Percentiles rank a stretch among this genome's conserved stretches.
phyloP scores from a whole-genome alignment of 129 eudicot species.

The Tagetes patula region DNA sequence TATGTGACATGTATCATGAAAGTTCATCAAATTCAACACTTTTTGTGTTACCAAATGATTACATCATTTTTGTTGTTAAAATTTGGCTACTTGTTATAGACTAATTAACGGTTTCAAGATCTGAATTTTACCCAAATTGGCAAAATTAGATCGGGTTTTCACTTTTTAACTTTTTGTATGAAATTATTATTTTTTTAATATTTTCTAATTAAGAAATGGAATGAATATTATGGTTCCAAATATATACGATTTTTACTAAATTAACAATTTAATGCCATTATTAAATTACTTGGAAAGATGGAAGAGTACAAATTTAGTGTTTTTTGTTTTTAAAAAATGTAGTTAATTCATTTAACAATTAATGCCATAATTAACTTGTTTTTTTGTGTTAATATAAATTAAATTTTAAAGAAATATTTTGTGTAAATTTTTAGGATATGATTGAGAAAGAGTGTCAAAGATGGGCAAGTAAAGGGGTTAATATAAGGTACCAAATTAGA shows the following conservation, averaged over 20 bases:
- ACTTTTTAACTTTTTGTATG: no score
- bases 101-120: slow-evolving; percentile 26
- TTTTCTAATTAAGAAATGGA: slow-evolving; percentile 1
- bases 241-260: slow-evolving; percentile 7
- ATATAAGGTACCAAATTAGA: slow-evolving; percentile 84
- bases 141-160: background rate
- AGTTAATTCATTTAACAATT: slow-evolving; percentile 11
- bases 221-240: slow-evolving; percentile 3
- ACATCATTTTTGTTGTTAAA: slow-evolving; percentile 13
- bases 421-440: slow-evolving; percentile 53
- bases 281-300: background rate
- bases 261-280: slow-evolving; percentile 2
- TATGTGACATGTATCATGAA: background rate
- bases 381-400: background rate
- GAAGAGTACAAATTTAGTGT: background rate
- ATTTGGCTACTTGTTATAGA: slow-evolving; percentile 14
- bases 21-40: slow-evolving; percentile 16
- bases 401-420: background rate
- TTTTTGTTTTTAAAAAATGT: background rate
- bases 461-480: slow-evolving; percentile 98
- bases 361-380: background rate
- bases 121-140: slow-evolving; percentile 16
- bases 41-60: slow-evolving; percentile 20
- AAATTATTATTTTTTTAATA: no score
- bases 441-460: slow-evolving; percentile 92